A percentile compares a stretch with the other conserved stretches of the same genome.
Conservation (phyloP, 2,329 filamentous ascomycete genomes). For the Sporothrix phasma region DNA sequence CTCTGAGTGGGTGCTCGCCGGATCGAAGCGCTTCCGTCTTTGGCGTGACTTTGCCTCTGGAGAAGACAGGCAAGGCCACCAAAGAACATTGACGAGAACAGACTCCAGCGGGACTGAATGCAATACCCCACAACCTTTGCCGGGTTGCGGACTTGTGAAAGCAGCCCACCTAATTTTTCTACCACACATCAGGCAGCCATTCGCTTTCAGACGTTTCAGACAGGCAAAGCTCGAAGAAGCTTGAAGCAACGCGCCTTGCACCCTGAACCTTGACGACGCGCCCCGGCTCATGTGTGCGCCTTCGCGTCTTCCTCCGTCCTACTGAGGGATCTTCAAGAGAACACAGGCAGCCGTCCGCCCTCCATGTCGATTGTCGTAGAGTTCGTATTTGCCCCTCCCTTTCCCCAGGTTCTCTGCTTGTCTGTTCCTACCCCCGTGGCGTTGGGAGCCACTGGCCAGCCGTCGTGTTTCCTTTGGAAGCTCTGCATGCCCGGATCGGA, state of each 20-base stretch:
- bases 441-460: neutral
- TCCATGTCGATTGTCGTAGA: slow-evolving; percentile 40
- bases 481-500: neutral
- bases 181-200: neutral
- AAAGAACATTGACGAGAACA: neutral
- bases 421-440: too few relatives aligned
- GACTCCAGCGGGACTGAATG: neutral
- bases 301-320: neutral
- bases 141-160: neutral
- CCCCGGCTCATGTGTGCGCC: neutral
- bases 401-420: neutral
- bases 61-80: neutral
- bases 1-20: neutral
- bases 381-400: slow-evolving; percentile 27
- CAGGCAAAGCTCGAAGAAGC: neutral
- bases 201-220: neutral
- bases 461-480: neutral
- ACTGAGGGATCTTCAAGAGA: neutral
- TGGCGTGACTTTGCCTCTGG: slow-evolving; percentile 11
- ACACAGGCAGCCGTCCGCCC: slow-evolving; percentile 6
- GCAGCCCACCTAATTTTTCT: slow-evolving; percentile 4
- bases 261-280: neutral
- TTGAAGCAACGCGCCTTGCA: neutral
- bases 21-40: slow-evolving; percentile 9
- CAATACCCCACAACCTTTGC: neutral